Conservation (phyloP, 805 yeast species). For the Isabelozyma pseudorhagii region DNA sequence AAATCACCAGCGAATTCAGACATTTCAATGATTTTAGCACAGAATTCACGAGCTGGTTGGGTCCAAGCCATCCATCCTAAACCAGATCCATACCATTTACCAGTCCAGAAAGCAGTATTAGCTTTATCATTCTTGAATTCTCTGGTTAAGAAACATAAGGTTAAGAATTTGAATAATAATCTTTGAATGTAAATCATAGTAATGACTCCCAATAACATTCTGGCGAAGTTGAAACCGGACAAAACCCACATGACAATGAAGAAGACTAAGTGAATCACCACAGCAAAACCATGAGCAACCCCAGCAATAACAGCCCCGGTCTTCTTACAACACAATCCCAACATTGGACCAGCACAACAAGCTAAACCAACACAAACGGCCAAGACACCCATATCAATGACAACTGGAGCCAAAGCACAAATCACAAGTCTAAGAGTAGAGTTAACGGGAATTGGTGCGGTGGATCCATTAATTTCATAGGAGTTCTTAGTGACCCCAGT, state of each 20-base stretch:
- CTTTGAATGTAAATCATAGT: slow-evolving; percentile 87
- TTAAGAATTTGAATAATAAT: slow-evolving; percentile 78
- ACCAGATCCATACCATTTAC: slow-evolving; percentile 97
- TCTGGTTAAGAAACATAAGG: slow-evolving; percentile 77
- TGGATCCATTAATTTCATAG: slow-evolving; percentile 27
- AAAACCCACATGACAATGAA: slow-evolving; percentile 96
- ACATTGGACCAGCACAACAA: slow-evolving; percentile 96
- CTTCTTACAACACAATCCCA: slow-evolving; percentile 93
- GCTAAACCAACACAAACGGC: slow-evolving; percentile 76
- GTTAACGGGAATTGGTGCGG: slow-evolving; percentile 52
- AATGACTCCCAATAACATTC: slow-evolving; percentile 82
- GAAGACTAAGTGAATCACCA: slow-evolving; percentile 78
- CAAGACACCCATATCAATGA: slow-evolving; percentile 80
- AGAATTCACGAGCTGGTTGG: slow-evolving; percentile 93
- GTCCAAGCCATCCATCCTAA: slow-evolving; percentile 92
- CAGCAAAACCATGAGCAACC: slow-evolving; percentile 93
- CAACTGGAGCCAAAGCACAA: slow-evolving; percentile 90
- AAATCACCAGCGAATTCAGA: slow-evolving; percentile 97
- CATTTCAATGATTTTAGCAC: slow-evolving; percentile 89
- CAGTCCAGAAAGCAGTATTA: slow-evolving; percentile 99
- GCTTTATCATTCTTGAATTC: slow-evolving; percentile 95
- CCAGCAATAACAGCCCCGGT: slow-evolving; percentile 96
- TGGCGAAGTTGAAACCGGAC: slow-evolving; percentile 86
- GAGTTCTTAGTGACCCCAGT: slow-evolving; percentile 62
- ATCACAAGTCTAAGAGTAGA: slow-evolving; percentile 69